Conservation (phyloP, 345 rosid genomes). For the Camelina neglecta region DNA sequence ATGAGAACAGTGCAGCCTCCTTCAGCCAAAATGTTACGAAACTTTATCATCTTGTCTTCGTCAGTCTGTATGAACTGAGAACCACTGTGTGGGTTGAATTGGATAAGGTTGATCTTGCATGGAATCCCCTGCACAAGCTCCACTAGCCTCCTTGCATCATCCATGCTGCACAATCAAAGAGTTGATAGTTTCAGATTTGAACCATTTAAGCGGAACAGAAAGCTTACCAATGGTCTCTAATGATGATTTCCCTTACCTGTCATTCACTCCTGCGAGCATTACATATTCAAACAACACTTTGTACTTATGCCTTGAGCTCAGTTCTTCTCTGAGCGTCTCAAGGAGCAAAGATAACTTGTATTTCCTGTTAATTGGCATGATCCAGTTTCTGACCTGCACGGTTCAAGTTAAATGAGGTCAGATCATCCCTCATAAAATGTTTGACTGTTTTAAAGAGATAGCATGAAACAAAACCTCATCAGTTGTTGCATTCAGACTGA, state of each 20-base stretch:
- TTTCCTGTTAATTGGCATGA: slow-evolving; percentile 92
- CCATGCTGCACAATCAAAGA: slow-evolving; percentile 59
- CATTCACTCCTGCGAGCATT: slow-evolving; percentile 90
- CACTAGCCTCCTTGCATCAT: slow-evolving; percentile 86
- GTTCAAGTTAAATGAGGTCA: slow-evolving; percentile 6
- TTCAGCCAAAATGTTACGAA: slow-evolving; percentile 71
- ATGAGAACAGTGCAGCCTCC: slow-evolving; percentile 71
- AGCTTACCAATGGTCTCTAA: slow-evolving; percentile 8
- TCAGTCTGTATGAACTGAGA: slow-evolving; percentile 80
- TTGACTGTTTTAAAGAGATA: slow-evolving; percentile 10
- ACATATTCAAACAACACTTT: slow-evolving; percentile 92
- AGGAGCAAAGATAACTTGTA: slow-evolving; percentile 79
- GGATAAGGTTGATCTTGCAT: slow-evolving; percentile 93
- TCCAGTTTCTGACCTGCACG: slow-evolving; percentile 89
- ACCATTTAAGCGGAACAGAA: neutral
- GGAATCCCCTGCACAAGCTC: slow-evolving; percentile 88
- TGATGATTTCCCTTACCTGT: slow-evolving; percentile 59
- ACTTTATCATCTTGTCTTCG: slow-evolving; percentile 75
- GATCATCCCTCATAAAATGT: slow-evolving; percentile 2
- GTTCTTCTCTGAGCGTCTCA: slow-evolving; percentile 76
- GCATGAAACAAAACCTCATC: slow-evolving; percentile 64
- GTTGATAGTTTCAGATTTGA: slow-evolving; percentile 11
- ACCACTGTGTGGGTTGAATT: slow-evolving; percentile 83
- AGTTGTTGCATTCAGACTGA: slow-evolving; percentile 94
- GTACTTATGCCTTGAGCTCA: slow-evolving; percentile 61